Percentiles rank a stretch among this genome's conserved stretches.
Evolutionary conservation across 2,329 filamentous ascomycete species (phyloP).

Genomic region (Gaeumannomyces tritici): DNA sequence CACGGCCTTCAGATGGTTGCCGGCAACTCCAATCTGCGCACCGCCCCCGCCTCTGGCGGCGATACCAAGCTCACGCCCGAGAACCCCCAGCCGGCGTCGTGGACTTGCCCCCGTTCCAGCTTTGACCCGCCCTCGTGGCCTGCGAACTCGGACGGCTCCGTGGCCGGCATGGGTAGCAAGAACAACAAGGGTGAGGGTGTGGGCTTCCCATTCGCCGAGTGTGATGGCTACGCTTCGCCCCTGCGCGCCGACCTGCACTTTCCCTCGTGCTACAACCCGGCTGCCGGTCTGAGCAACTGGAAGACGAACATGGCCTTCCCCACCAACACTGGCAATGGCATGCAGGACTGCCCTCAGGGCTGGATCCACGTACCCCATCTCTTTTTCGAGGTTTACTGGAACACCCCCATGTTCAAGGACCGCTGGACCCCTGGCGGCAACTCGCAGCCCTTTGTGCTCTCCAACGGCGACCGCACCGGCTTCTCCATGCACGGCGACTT

Average conservation of each 20-base stretch:
- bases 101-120: conserved; percentile 47
- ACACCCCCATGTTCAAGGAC: conserved; percentile 40
- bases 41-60: conserved; percentile 38
- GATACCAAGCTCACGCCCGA: conserved; percentile 24
- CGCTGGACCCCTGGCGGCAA: conserved; percentile 46
- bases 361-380: conserved; percentile 46
- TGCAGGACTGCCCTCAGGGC: conserved; percentile 44
- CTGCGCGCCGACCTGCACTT: conserved; percentile 61
- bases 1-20: conserved; percentile 61
- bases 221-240: conserved; percentile 52
- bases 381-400: conserved; percentile 52
- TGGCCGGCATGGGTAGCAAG: conserved; percentile 36
- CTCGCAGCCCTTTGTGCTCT: conserved; percentile 55
- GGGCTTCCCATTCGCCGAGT: conserved; percentile 63
- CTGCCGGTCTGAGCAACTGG: conserved; percentile 48
- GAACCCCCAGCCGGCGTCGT: conserved; percentile 47
- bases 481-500: conserved; percentile 66
- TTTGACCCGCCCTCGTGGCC: conserved; percentile 43
- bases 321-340: conserved; percentile 30
- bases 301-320: conserved; percentile 59
- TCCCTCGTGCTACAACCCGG: conserved; percentile 64
- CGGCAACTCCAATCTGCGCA: conserved; percentile 50
- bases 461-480: conserved; percentile 61
- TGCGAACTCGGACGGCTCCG: conserved; percentile 40
- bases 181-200: conserved; percentile 45